Base-by-base conservation (phyloP, 164 flowering plant genomes). In the Platanus orientalis region DNA sequence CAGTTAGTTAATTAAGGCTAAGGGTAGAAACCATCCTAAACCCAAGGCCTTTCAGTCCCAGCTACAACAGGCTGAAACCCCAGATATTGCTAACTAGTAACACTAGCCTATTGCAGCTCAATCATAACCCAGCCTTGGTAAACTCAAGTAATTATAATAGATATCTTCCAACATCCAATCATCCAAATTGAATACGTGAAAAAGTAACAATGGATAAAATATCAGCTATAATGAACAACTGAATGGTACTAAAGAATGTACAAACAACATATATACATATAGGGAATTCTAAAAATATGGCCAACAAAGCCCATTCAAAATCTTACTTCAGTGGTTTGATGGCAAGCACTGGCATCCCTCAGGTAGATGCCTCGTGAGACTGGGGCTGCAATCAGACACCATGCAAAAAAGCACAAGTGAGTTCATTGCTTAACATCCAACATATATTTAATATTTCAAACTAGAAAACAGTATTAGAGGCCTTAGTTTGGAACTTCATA, bases 281-380 rank as follows among this genome's bases (percentile, higher is more conserved):
- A 3, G 1, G 9, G 42, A 36, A 36, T 36, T 36, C 13, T 7
- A 26, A n/a, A 40, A 21, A 21, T 1, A 40, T 10, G 34, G 26
- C 19, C 54, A 26, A 32, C 59, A 67, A 51, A 50, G 10, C 30
- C 27, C 29, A 19, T 24, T 53, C 64, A 62, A 42, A 25, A 16
- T 47, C 79, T 66, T 60, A 93, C 98, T 94, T 93, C 98, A 58
- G 92, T 75, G 58, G 85, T 70, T 62, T 80, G 87, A 52, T 68
- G 77, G 71, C 88, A 93, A 67, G 75, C 75, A 73, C 80, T 73
- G 67, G 86, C 77, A 61, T 93, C 96, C 70, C 98, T 83, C 19
- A 93, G 77, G 76, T 93, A 93, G 76, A 90, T 83, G 54, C 98
- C 98, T 64, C 98, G 92, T 29, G 71, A 77, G 28, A 77, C 69